Evolutionary conservation across 805 yeast species (phyloP).

Genomic region (Lachancea nothofagi): DNA sequence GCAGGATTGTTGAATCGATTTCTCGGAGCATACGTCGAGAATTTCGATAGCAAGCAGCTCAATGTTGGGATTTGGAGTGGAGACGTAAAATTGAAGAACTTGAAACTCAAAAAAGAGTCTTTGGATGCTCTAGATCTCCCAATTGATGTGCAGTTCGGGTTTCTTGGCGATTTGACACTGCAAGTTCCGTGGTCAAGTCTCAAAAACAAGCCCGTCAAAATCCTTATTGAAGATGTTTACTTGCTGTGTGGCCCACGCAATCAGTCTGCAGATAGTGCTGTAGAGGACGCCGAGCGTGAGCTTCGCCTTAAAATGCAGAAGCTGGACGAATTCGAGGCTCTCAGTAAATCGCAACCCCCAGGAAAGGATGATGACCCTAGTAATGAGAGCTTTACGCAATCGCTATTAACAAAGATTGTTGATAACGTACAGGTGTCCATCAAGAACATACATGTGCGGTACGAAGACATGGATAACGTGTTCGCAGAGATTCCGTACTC

Average conservation of each 20-base stretch:
- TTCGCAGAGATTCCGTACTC: constrained; percentile 75
- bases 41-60: constrained; percentile 91
- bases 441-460: constrained; percentile 84
- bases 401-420: constrained; percentile 79
- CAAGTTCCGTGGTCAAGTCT: constrained; percentile 97
- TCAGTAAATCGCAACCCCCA: constrained; percentile 39
- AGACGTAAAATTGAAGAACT: constrained; percentile 78
- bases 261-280: constrained; percentile 50
- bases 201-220: constrained; percentile 86
- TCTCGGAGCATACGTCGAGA: constrained; percentile 65
- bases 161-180: constrained; percentile 78
- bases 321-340: constrained; percentile 56
- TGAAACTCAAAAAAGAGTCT: constrained; percentile 80
- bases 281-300: constrained; percentile 53
- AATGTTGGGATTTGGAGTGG: constrained; percentile 98
- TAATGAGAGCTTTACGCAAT: constrained; percentile 80
- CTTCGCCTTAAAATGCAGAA: constrained; percentile 61
- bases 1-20: constrained; percentile 32
- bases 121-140: constrained; percentile 84
- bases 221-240: constrained; percentile 80
- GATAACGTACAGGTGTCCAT: constrained; percentile 91
- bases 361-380: constrained; percentile 39
- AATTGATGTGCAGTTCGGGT: constrained; percentile 81
- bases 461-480: constrained; percentile 69
- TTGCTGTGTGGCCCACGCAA: constrained; percentile 73